Conservation (phyloP, 179 eudicot genomes). For the Camellia oleifera region DNA sequence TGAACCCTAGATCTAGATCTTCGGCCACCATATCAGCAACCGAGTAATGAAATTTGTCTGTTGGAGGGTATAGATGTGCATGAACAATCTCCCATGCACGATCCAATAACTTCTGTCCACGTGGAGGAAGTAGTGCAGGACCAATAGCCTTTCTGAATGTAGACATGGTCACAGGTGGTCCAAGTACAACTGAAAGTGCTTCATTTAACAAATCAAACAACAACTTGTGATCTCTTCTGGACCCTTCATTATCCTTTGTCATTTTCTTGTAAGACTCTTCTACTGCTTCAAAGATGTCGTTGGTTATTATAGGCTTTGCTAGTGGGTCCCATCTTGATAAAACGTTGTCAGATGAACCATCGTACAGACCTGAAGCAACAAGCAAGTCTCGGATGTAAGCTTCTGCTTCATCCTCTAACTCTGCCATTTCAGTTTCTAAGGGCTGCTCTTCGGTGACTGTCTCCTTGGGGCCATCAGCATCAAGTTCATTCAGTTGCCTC, state of each 20-base stretch:
- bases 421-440: slow-evolving; percentile 38
- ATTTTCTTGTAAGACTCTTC: slow-evolving; percentile 53
- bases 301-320: slow-evolving; percentile 54
- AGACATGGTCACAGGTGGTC: slow-evolving; percentile 43
- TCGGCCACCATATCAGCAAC: slow-evolving; percentile 57
- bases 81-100: slow-evolving; percentile 57
- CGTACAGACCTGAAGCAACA: slow-evolving; percentile 64
- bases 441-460: slow-evolving; percentile 48
- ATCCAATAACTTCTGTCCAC: slow-evolving; percentile 58
- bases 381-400: slow-evolving; percentile 67
- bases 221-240: slow-evolving; percentile 37
- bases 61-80: slow-evolving; percentile 42
- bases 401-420: slow-evolving; percentile 63
- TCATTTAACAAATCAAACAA: slow-evolving; percentile 70
- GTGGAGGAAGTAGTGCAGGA: slow-evolving; percentile 29
- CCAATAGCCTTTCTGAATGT: slow-evolving; percentile 41
- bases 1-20: slow-evolving; percentile 53
- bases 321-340: slow-evolving; percentile 64
- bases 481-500: slow-evolving; percentile 70
- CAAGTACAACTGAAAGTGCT: slow-evolving; percentile 53
- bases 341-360: slow-evolving; percentile 47
- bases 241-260: slow-evolving; percentile 7
- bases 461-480: slow-evolving; percentile 47
- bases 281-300: slow-evolving; percentile 58
- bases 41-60: slow-evolving; percentile 31